Base-by-base conservation (phyloP, 169 alveolate genomes). In the Perkinsus marinus region DNA sequence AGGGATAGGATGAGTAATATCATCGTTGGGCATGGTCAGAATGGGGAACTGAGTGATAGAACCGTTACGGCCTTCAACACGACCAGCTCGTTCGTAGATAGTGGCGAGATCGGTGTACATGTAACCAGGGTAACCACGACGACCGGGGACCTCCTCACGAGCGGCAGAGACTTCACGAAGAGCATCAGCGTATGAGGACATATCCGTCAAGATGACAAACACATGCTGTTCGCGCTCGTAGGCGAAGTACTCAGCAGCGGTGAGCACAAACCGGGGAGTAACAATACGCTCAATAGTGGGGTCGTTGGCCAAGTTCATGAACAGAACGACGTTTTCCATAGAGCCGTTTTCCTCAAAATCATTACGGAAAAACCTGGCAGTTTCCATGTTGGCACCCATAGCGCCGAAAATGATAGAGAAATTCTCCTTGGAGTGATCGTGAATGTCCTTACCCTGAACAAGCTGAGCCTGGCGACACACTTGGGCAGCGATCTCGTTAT, bases 131-230 rank as follows among this genome's bases (percentile, higher is more conserved):
- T 98, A 99, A 36, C 99, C 99, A 93, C 99, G 96, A 93, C 99
- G 97, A 19, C 99, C 99, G 47, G 99, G 99, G 90, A 99, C 99
- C 96, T 99, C 99, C 94, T 99, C 99, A 94, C 99, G 97, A n/a
- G 99, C 99, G 17, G 99, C 99, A 5, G 99, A 98, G 90, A 99
- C 99, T 96, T 94, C 99, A 94, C 99, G 97, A 90, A 99, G 97
- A 41, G 99, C 99, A 94, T 99, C 99, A 38, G 99, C 99, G 92
- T 99, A 99, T 17, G 99, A 98, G 37, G 99, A 95, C 99, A 99
- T 98, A 95, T 99, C 99, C 13, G 99, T 99, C 96, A 99, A 95
- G 92, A 99, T 99, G 92, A 97, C 99, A 90, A 99, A 98, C 39
- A 98, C 99, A 95, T 99, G 99, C 96, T 98, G 94, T 93, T 98